Conservation (phyloP, 805 yeast genomes). For the Nakazawaea holstii region DNA sequence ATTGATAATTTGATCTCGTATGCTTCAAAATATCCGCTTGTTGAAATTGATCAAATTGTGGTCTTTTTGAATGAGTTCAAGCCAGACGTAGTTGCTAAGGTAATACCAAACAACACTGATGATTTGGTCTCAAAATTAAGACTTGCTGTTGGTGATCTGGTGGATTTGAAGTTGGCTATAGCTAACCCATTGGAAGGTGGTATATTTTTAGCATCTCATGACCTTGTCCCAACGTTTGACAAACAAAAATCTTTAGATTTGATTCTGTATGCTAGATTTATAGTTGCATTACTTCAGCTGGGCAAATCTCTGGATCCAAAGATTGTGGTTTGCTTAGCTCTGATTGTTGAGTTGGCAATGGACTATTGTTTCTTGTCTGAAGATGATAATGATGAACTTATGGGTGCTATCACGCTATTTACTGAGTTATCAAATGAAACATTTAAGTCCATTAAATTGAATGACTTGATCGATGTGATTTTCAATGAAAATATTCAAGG, state of each 20-base stretch:
- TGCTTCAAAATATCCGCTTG: not conserved
- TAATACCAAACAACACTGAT: not conserved
- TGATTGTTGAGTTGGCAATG: constrained; percentile 29
- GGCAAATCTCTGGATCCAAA: not conserved
- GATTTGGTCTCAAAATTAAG: not conserved
- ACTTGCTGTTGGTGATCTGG: constrained; percentile 17
- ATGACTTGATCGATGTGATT: not conserved
- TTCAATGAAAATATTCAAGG: not conserved
- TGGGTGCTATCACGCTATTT: not conserved
- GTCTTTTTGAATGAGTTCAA: not conserved
- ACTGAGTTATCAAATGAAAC: not conserved
- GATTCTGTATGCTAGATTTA: constrained; percentile 4
- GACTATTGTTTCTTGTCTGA: constrained; percentile 31
- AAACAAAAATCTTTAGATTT: not conserved
- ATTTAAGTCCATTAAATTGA: not conserved
- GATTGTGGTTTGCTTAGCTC: constrained; percentile 18
- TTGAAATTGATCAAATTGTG: not conserved
- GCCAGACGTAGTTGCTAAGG: not conserved
- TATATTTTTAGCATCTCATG: constrained; percentile 25
- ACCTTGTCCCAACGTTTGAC: constrained; percentile 11
- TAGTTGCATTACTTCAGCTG: not conserved
- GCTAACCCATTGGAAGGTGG: constrained; percentile 43
- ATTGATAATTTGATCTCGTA: not conserved
- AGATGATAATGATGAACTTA: constrained; percentile 16
- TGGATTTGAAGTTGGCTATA: constrained; percentile 35